These are phyloP conservation scores for Austroboletus eburneus DNA, from an alignment of 768 basidiomycete genomes.

Conservation along the genomic window DNA sequence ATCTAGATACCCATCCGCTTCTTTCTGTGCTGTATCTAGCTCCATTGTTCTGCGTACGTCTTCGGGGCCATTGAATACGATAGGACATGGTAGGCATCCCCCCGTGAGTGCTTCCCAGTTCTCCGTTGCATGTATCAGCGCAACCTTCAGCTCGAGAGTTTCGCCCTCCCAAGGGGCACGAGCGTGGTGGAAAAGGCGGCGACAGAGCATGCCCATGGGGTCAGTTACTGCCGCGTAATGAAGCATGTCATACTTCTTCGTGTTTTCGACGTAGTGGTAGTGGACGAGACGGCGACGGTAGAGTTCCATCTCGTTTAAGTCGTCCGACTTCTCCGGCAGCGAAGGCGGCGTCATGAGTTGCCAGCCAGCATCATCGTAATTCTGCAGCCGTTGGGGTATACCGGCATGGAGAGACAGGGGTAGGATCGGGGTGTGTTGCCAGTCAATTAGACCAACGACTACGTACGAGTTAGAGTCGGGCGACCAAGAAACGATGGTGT, in stretches of 20 bases:
- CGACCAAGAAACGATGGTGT: conserved; percentile 46
- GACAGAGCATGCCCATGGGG: background rate
- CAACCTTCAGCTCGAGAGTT: background rate
- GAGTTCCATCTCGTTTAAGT: background rate
- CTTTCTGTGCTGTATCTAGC: background rate
- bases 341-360: background rate
- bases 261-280: conserved; percentile 1
- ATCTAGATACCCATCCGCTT: background rate
- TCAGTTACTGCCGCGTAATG: background rate
- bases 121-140: background rate
- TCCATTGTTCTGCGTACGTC: background rate
- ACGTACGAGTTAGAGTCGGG: conserved; percentile 36
- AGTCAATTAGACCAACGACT: conserved; percentile 46
- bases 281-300: background rate
- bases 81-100: background rate
- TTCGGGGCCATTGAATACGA: background rate
- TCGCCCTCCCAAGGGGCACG: background rate
- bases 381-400: background rate
- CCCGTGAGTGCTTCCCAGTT: background rate
- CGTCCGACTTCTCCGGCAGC: background rate
- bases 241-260: background rate
- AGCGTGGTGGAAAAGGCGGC: conserved; percentile 13
- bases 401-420: conserved; percentile 48
- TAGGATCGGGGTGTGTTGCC: conserved; percentile 54
- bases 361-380: background rate